phyloP scores from a whole-genome alignment of 2,329 filamentous ascomycete species.

The Penicillium sp. region DNA sequence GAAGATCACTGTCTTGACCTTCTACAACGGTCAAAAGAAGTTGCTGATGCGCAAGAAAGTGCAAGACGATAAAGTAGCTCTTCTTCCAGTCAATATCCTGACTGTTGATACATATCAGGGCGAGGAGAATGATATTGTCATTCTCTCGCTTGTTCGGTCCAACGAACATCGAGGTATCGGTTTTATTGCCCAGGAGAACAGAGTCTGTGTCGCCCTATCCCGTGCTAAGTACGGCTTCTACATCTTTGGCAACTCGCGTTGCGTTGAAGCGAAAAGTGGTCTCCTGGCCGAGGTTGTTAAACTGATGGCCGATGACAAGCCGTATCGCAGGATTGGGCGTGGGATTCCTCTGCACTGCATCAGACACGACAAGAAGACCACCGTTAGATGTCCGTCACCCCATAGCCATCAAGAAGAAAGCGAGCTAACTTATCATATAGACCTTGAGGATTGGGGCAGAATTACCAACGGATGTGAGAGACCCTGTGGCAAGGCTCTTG shows the following conservation, averaged over 20 bases:
- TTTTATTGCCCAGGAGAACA: slow-evolving; percentile 65
- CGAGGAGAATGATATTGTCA: slow-evolving; percentile 79
- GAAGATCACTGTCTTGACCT: slow-evolving; percentile 76
- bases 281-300: slow-evolving; percentile 53
- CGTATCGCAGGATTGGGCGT: slow-evolving; percentile 42
- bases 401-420: background rate
- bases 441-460: slow-evolving; percentile 48
- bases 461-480: slow-evolving; percentile 53
- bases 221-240: slow-evolving; percentile 77
- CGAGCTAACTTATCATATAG: background rate
- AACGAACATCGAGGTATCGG: slow-evolving; percentile 59
- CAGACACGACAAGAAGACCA: slow-evolving; percentile 53
- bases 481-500: slow-evolving; percentile 44
- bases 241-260: slow-evolving; percentile 71
- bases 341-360: slow-evolving; percentile 61
- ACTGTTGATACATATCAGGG: slow-evolving; percentile 90
- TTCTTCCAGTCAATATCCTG: slow-evolving; percentile 56
- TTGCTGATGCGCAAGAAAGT: slow-evolving; percentile 49
- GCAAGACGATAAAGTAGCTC: slow-evolving; percentile 42
- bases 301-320: slow-evolving; percentile 37
- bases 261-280: slow-evolving; percentile 45
- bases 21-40: slow-evolving; percentile 80
- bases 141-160: slow-evolving; percentile 77
- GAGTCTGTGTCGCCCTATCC: slow-evolving; percentile 60
- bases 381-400: slow-evolving; percentile 45